These are phyloP conservation scores for Acacia pycnantha DNA, from an alignment of 331 rosid species.

Conservation along the genomic window DNA sequence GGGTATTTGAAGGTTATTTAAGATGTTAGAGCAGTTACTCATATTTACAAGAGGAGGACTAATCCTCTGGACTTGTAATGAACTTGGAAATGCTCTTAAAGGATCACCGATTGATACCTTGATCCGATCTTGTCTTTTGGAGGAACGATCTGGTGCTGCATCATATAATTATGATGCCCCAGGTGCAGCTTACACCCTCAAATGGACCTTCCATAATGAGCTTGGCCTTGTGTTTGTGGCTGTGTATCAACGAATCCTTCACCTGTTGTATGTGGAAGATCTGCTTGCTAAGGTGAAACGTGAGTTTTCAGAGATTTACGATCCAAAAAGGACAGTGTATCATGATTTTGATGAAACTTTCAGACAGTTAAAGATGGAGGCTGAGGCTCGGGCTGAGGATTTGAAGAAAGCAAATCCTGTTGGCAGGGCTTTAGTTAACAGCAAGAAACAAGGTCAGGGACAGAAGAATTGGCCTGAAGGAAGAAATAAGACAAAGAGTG, in stretches of 20 bases:
- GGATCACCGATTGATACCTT: constrained; percentile 93
- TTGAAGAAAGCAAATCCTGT: constrained; percentile 64
- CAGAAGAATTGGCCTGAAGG: constrained; percentile 60
- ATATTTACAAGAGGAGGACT: constrained; percentile 94
- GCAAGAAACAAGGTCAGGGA: constrained; percentile 63
- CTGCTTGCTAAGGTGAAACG: constrained; percentile 75
- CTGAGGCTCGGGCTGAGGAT: constrained; percentile 85
- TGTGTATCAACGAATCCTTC: constrained; percentile 85
- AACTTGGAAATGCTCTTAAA: constrained; percentile 77
- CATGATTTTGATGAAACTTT: constrained; percentile 79
- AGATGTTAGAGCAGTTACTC: constrained; percentile 86
- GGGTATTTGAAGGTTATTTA: constrained; percentile 34
- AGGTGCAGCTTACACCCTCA: constrained; percentile 86
- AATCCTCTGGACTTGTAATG: constrained; percentile 89
- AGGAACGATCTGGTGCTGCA: constrained; percentile 89
- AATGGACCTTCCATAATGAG: constrained; percentile 94
- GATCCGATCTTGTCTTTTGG: constrained; percentile 91
- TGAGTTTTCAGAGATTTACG: constrained; percentile 64
- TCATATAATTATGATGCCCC: constrained; percentile 78
- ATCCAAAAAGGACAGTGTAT: constrained; percentile 55
- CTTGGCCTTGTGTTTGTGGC: constrained; percentile 92
- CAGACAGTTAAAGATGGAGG: constrained; percentile 75
- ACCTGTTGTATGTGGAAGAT: constrained; percentile 85
- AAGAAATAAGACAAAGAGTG: constrained; percentile 55
- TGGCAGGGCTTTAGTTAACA: constrained; percentile 44